Evolutionary conservation across 2,329 filamentous ascomycete species (phyloP), one percentile per base, ranked within the genome.

Genomic region (Monosporascus sp.): DNA sequence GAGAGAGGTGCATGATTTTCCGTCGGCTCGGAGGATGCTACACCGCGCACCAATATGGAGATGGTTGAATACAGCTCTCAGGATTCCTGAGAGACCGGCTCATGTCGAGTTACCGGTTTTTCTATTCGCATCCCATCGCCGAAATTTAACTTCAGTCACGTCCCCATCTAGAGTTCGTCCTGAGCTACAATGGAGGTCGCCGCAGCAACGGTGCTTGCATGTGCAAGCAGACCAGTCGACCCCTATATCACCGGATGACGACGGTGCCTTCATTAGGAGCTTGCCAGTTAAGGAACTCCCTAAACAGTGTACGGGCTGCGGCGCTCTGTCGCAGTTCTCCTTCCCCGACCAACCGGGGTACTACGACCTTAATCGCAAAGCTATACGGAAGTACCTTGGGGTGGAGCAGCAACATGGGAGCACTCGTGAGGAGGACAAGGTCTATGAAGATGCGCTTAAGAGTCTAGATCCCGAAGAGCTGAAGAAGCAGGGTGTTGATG

Each of bases 281-380:
- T 11, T n/a, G 17, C 54, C 60, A n/a, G 49, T 49, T 35, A 53
- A 57, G 46, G 59, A 60, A 18, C 70, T 87, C 1, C 84, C 85
- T 0, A 61, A 75, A 11, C 81, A 79, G 57, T 88, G 85, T 60
- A 75, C 76, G 14, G 85, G 85, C 37, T 88, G 85, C 64, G 85
- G 85, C 45, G 84, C 85, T 15, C 75, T 86, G 60, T 75, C 82
- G 46, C 85, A 88, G 65, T 82, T 77, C 0, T 65, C 66, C 0
- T 67, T 79, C 18, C 67, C 78, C 1, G 67, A 77, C 27, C 71
- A 78, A 54, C 72, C 85, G 6, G 82, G 82, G 4, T 86, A 80
- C 66, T 87, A 77, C 63, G 74, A 80, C 54, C 52, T 79, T 27
- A 67, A 65, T 37, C 77, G 80, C 57, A 82, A 74, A 60, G 72